Conservation (phyloP, 257 asterid species). For the Petrea volubilis region DNA sequence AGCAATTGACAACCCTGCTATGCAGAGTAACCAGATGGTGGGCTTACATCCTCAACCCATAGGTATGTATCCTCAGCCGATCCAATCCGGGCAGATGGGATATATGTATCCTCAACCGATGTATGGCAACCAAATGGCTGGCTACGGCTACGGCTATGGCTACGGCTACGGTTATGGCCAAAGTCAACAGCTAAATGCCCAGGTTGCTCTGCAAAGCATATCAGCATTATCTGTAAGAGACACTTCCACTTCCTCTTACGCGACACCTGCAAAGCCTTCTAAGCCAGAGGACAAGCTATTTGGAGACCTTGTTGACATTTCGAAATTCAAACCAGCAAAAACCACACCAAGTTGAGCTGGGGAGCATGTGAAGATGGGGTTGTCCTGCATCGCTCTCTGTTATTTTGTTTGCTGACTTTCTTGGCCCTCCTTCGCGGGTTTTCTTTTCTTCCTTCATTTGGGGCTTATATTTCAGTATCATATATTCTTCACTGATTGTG, state of each 20-base stretch:
- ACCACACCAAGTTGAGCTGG: conserved; percentile 42
- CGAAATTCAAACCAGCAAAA: conserved; percentile 50
- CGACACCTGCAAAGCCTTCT: conserved; percentile 65
- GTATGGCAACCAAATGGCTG: conserved; percentile 70
- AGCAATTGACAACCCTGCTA: conserved; percentile 36
- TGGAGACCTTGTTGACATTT: conserved; percentile 59
- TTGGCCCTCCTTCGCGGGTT: conserved; percentile 6
- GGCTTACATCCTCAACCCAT: conserved; percentile 39
- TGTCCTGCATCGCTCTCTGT: conserved; percentile 13
- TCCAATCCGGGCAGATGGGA: conserved; percentile 75
- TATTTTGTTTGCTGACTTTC: conserved; percentile 31
- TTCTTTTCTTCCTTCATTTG: not conserved
- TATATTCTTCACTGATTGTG: conserved; percentile 27
- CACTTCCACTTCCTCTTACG: conserved; percentile 43
- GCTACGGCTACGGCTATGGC: conserved; percentile 60
- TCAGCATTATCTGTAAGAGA: conserved; percentile 77
- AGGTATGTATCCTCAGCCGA: conserved; percentile 72
- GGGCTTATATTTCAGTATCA: conserved; percentile 12
- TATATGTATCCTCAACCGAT: conserved; percentile 74
- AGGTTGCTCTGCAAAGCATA: conserved; percentile 65
- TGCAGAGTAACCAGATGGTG: conserved; percentile 37
- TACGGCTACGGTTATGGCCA: conserved; percentile 59
- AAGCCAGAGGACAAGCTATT: conserved; percentile 79
- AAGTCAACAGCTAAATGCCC: conserved; percentile 66
- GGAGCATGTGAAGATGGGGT: conserved; percentile 41